phyloP scores from a whole-genome alignment of 306 rosid species.

The Castanea crenata region DNA sequence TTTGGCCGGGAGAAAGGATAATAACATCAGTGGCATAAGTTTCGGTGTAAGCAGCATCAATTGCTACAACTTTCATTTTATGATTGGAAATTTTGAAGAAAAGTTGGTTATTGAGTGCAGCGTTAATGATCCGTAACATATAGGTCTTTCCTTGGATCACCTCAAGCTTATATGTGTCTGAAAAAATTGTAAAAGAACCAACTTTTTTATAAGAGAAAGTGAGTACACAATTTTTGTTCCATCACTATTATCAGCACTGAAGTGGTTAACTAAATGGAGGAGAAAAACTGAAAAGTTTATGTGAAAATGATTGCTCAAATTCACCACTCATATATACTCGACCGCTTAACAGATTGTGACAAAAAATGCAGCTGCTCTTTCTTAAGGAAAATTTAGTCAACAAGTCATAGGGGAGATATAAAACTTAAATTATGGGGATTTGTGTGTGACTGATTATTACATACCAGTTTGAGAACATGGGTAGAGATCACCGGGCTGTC shows the following conservation, averaged over 20 bases:
- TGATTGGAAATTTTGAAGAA: conserved; percentile 68
- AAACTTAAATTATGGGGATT: no score
- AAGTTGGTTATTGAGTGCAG: conserved; percentile 58
- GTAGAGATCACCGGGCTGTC: conserved; percentile 56
- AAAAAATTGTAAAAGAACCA: not conserved
- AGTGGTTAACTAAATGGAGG: no score
- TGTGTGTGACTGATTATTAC: not conserved
- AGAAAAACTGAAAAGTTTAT: no score
- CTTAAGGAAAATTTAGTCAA: no score
- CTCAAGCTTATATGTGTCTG: conserved; percentile 31
- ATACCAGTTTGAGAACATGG: conserved; percentile 48
- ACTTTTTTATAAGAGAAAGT: not conserved
- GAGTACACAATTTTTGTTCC: no score
- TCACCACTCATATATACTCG: no score
- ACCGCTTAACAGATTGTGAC: no score
- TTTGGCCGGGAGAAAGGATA: conserved; percentile 56
- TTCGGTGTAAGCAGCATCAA: conserved; percentile 56
- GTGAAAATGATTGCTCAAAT: no score
- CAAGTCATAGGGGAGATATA: no score
- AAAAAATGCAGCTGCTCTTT: no score
- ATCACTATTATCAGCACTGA: no score
- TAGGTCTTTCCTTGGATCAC: conserved; percentile 55
- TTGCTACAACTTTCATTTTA: conserved; percentile 53
- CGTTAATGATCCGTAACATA: conserved; percentile 56
- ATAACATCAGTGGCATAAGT: conserved; percentile 46